Evolutionary conservation across 306 rosid genomes (phyloP), one percentile per base, ranked within the genome.

Genomic region (Sindora glabra): DNA sequence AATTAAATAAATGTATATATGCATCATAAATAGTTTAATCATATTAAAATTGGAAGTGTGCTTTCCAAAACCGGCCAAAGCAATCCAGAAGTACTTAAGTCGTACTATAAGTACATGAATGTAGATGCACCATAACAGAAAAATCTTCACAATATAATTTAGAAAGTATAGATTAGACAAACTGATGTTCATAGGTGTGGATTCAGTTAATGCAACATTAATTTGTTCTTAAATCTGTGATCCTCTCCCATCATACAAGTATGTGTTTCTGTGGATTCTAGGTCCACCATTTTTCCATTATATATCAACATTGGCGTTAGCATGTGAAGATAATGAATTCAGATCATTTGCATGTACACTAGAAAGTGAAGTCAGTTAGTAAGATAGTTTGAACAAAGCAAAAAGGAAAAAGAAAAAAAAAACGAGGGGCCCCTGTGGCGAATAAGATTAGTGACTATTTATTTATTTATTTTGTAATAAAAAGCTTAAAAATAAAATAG

Each of bases 381-480:
- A 59, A n/a, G n/a, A n/a, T 57, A 42, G 70, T 64, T 46, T 64
- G 57, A 64, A 65, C 24, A 59, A 59, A 71, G 19, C n/a, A n/a
- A n/a, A n/a, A n/a, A n/a, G n/a, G n/a, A n/a, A n/a, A n/a, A n/a
- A n/a, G n/a, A n/a, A n/a, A n/a, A 51, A 68, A 45, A 39, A 67
- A 70, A 70, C 50, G 58, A 66, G 39, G 83, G 86, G 73, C 69
- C 89, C 77, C 57, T 61, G 22, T 52, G 76, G 74, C 44, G 69
- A 58, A 62, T 71, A 68, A 57, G 49, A 57, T 41, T 39, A 39
- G 75, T 71, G 69, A 60, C 50, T 74, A 54, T 65, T 82, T 84
- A 83, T 76, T 90, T 83, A 90, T 81, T 47, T 41, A 62, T 65
- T 83, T 76, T 59, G n/a, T n/a, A n/a, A n/a, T n/a, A n/a, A n/a